A percentile compares a stretch with the other conserved stretches of the same genome.
These are phyloP conservation scores for Apophysomyces elegans DNA, from an alignment of 371 early-diverging fungal species.

Conservation along the genomic window DNA sequence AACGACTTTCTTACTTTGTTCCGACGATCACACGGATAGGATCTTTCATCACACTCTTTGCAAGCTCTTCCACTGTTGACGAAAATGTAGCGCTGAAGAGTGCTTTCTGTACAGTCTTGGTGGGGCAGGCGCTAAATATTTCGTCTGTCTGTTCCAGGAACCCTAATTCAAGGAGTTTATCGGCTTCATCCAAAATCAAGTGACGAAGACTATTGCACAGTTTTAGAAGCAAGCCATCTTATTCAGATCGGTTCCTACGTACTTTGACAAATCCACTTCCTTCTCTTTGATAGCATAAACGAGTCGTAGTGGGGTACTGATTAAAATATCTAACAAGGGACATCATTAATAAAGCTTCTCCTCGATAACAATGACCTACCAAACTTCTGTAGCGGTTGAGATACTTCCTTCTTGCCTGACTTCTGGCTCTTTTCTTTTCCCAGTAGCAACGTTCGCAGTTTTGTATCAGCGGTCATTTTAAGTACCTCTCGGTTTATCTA, in stretches of 20 bases:
- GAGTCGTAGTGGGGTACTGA: slow-evolving; percentile 90
- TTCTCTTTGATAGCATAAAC: slow-evolving; percentile 87
- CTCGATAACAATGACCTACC: slow-evolving; percentile 32
- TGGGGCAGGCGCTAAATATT: slow-evolving; percentile 87
- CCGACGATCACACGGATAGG: slow-evolving; percentile 91
- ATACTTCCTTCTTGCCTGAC: slow-evolving; percentile 68
- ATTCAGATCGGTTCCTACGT: slow-evolving; percentile 14
- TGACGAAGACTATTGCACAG: slow-evolving; percentile 56
- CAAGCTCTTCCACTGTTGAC: slow-evolving; percentile 88
- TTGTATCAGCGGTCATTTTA: slow-evolving; percentile 70
- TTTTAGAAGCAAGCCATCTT: not conserved
- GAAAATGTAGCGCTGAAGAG: slow-evolving; percentile 97
- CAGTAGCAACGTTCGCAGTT: slow-evolving; percentile 78
- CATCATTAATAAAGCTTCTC: not conserved
- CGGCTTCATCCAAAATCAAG: slow-evolving; percentile 93
- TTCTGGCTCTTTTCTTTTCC: slow-evolving; percentile 68
- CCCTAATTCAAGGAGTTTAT: slow-evolving; percentile 88
- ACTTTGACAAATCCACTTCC: slow-evolving; percentile 75
- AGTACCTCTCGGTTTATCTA: slow-evolving; percentile 81
- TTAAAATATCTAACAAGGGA: slow-evolving; percentile 71
- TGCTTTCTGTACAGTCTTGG: slow-evolving; percentile 73
- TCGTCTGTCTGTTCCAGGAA: slow-evolving; percentile 92
- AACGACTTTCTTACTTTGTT: slow-evolving; percentile 58
- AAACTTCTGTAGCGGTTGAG: slow-evolving; percentile 71
- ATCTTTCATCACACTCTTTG: slow-evolving; percentile 86